Base-by-base conservation (phyloP, 1,284 basidiomycete genomes). In the Phlebopus sp. region DNA sequence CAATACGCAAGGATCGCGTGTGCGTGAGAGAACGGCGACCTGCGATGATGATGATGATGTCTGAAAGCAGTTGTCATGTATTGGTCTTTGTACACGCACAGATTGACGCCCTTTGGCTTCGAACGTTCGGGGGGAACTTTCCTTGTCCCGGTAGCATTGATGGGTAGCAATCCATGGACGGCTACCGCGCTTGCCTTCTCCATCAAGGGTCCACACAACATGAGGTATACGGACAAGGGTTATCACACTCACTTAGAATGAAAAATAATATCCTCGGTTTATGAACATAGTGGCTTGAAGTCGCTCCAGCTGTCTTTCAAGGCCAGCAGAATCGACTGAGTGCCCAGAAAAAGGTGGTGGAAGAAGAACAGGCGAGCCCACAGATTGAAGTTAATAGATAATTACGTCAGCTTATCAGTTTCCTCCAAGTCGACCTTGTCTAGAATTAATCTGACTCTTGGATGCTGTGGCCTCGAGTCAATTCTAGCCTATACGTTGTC, bases 381-480 rank as follows among this genome's bases (percentile, higher is more conserved):
- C 8, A 10, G 19, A 23, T 13, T n/a, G 27, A 31, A 10, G n/a
- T n/a, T 25, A 18, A 5, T 35, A 13, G n/a, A 10, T 25, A 35
- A 59, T 64, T 65, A 66, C 44, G 48, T 62, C 58, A 66, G 62
- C 62, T 0, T 1, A 6, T 15, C 17, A 3, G 42, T 40, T 46
- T 43, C 38, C 40, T n/a, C n/a, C n/a, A n/a, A 23, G 21, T 23
- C 21, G 21, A 23, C 21, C 21, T 23, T 23, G 21, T 23, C 39
- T 42, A 15, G 30, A n/a, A n/a, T 43, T 46, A 25, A 27, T 27
- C 45, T 44, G 37, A 48, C 23, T 42, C 41, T 14, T 39, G 40
- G 7, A 64, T 66, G 62, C 49, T 54, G 42, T 53, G 46, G 55
- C 14, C 39, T 34, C 60, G 53, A 60, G 63, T 55, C 49, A 50